Conservation (phyloP, 2,329 filamentous ascomycete species). For the Trichoderma citrinoviride region DNA sequence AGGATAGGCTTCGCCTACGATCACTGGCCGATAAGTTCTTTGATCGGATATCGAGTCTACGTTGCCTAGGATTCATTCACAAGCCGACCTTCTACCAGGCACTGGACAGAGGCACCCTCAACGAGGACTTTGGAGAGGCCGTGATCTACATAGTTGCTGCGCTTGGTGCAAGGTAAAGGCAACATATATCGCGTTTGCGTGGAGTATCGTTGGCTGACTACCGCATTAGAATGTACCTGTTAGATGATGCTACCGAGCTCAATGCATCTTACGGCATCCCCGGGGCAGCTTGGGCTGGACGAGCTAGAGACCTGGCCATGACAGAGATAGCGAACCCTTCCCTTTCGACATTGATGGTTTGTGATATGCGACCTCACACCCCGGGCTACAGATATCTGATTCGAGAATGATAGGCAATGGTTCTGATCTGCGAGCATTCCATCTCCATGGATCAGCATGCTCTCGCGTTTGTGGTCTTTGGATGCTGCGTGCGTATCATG, state of each 20-base stretch:
- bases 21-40: slow-evolving; percentile 1
- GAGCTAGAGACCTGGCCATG: slow-evolving; percentile 1
- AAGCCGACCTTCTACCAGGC: slow-evolving; percentile 1
- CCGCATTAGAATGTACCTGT: background rate
- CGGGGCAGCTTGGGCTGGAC: slow-evolving; percentile 2
- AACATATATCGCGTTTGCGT: background rate
- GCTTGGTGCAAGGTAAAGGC: background rate
- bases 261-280: slow-evolving; percentile 1
- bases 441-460: slow-evolving; percentile 10
- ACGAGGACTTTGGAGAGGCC: slow-evolving; percentile 5
- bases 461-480: slow-evolving; percentile 7
- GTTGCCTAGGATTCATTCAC: slow-evolving; percentile 6
- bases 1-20: background rate
- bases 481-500: slow-evolving; percentile 7
- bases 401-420: background rate
- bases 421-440: slow-evolving; percentile 12
- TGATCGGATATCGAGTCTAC: slow-evolving; percentile 13
- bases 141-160: slow-evolving; percentile 14
- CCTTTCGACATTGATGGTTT: slow-evolving; percentile 10
- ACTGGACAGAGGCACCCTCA: slow-evolving; percentile 9
- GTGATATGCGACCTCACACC: background rate
- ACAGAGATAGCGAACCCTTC: slow-evolving; percentile 10
- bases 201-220: background rate
- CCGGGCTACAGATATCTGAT: background rate
- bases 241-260: background rate